A percentile compares a stretch with the other conserved stretches of the same genome.
These are phyloP conservation scores for Aspergillus coremiiformis DNA, from an alignment of 495 filamentous ascomycete species.

Conservation along the genomic window DNA sequence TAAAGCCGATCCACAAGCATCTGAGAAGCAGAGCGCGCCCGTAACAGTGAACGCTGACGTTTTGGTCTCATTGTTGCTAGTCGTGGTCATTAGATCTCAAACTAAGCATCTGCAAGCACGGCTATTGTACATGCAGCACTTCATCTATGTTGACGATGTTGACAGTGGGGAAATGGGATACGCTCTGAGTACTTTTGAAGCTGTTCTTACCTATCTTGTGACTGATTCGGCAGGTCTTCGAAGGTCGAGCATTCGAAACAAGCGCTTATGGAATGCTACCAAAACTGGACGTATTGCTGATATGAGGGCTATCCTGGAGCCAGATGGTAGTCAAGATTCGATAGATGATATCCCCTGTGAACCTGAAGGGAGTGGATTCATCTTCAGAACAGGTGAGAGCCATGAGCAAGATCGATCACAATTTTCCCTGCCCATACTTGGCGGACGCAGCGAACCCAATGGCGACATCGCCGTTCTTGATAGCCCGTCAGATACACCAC, in stretches of 20 bases:
- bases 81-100: conserved; percentile 89
- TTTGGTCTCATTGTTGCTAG: conserved; percentile 81
- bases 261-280: conserved; percentile 79
- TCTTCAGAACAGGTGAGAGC: conserved; percentile 39
- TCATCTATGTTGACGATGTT: conserved; percentile 94
- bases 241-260: conserved; percentile 78
- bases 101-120: conserved; percentile 82
- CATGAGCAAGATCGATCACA: conserved; percentile 24
- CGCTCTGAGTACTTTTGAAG: conserved; percentile 92
- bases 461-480: conserved; percentile 22
- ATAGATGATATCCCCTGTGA: conserved; percentile 34
- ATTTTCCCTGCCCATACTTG: conserved; percentile 20
- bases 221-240: conserved; percentile 74
- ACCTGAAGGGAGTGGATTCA: conserved; percentile 31
- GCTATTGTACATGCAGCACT: conserved; percentile 86
- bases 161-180: conserved; percentile 97
- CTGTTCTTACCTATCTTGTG: conserved; percentile 83
- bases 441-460: conserved; percentile 15
- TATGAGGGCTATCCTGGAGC: conserved; percentile 74
- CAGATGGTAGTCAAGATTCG: conserved; percentile 44
- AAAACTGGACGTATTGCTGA: conserved; percentile 64
- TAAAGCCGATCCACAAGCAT: conserved; percentile 25
- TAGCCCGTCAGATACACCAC: conserved; percentile 47
- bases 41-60: conserved; percentile 94
- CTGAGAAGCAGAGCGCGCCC: conserved; percentile 53